phyloP scores from a whole-genome alignment of 805 yeast species.

The Tetrapisispora nanseiensis region DNA sequence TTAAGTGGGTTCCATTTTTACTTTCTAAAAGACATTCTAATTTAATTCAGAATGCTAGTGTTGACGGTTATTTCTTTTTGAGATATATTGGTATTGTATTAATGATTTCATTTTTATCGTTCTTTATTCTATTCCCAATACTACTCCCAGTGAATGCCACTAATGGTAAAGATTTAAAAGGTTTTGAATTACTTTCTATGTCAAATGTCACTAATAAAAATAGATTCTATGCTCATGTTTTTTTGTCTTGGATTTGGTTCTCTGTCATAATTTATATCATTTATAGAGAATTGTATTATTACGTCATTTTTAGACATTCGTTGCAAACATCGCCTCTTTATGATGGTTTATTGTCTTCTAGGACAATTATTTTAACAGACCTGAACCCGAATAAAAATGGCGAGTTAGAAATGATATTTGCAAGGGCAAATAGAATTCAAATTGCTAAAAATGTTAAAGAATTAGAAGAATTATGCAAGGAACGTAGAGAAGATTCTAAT shows the following conservation, averaged over 20 bases:
- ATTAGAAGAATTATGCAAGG: conserved; percentile 46
- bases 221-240: conserved; percentile 65
- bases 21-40: conserved; percentile 49
- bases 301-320: conserved; percentile 63
- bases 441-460: conserved; percentile 55
- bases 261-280: conserved; percentile 56
- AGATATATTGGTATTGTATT: conserved; percentile 53
- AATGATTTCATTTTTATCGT: conserved; percentile 42
- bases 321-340: conserved; percentile 64
- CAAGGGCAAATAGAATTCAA: conserved; percentile 49
- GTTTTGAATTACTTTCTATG: conserved; percentile 57
- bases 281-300: conserved; percentile 66
- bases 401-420: conserved; percentile 49
- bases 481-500: conserved; percentile 49
- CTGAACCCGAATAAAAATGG: conserved; percentile 45
- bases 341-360: conserved; percentile 57
- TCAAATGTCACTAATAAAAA: conserved; percentile 54
- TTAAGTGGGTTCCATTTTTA: conserved; percentile 47
- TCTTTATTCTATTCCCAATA: conserved; percentile 53
- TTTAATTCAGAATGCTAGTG: conserved; percentile 57
- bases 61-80: conserved; percentile 69
- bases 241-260: conserved; percentile 64
- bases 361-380: conserved; percentile 66
- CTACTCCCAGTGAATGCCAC: conserved; percentile 68
- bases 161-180: conserved; percentile 44